phyloP scores from a whole-genome alignment of 495 filamentous ascomycete genomes.

The Lasiosphaeris hirsuta region DNA sequence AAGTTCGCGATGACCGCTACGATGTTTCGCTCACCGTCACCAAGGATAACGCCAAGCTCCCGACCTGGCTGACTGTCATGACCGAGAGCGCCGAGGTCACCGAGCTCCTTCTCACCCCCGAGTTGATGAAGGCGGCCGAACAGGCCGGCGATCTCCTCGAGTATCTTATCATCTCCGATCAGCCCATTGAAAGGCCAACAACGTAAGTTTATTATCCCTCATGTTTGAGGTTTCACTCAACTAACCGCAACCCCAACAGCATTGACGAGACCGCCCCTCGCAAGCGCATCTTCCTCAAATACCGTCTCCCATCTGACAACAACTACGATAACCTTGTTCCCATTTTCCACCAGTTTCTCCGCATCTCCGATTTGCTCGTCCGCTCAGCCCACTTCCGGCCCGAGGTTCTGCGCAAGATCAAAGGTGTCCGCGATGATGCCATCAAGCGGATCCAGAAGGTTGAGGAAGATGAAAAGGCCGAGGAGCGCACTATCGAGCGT shows the following conservation, averaged over 20 bases:
- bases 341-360: constrained; percentile 79
- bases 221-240: background rate
- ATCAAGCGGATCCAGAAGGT: constrained; percentile 73
- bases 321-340: constrained; percentile 65
- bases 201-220: constrained; percentile 57
- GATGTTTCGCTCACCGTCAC: constrained; percentile 89
- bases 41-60: constrained; percentile 85
- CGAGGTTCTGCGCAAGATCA: constrained; percentile 83
- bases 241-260: constrained; percentile 42
- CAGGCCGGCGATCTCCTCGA: constrained; percentile 79
- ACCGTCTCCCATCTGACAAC: constrained; percentile 64
- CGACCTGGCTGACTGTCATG: constrained; percentile 93
- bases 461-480: constrained; percentile 89
- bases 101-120: constrained; percentile 77
- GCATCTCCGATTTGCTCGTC: constrained; percentile 77
- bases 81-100: constrained; percentile 93
- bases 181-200: constrained; percentile 83
- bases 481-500: constrained; percentile 72
- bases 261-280: constrained; percentile 79
- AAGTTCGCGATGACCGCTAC: constrained; percentile 86
- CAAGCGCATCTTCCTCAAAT: constrained; percentile 80
- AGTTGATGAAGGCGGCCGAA: constrained; percentile 77
- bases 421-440: constrained; percentile 74
- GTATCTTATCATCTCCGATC: constrained; percentile 84
- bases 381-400: constrained; percentile 76